phyloP scores from a whole-genome alignment of 2,329 filamentous ascomycete species.

The Dothiorella sarmentorum region DNA sequence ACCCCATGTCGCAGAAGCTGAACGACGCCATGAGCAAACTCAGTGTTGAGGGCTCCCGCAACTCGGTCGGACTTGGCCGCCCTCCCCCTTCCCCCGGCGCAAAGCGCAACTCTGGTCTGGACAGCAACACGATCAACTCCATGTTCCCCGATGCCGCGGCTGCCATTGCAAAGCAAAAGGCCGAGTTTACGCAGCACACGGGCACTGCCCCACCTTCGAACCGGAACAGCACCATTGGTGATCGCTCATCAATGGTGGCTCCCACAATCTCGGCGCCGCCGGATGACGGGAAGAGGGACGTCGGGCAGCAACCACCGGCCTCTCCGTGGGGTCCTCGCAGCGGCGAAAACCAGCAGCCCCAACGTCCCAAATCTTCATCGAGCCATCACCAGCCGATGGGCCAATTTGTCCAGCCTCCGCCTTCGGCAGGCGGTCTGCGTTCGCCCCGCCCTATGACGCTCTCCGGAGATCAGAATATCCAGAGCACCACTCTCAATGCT shows the following conservation, averaged over 20 bases:
- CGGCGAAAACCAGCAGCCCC: slow-evolving; percentile 52
- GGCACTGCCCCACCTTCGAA: slow-evolving; percentile 87
- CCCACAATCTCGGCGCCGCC: slow-evolving; percentile 72
- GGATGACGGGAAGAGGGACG: slow-evolving; percentile 61
- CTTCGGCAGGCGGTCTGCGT: slow-evolving; percentile 66
- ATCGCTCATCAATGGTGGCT: slow-evolving; percentile 69
- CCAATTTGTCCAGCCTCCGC: slow-evolving; percentile 78
- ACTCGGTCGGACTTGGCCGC: slow-evolving; percentile 70
- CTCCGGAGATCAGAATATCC: slow-evolving; percentile 66
- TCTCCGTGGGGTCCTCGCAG: slow-evolving; percentile 73
- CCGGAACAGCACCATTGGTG: slow-evolving; percentile 81
- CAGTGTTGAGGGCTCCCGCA: slow-evolving; percentile 80
- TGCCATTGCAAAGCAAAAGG: slow-evolving; percentile 97
- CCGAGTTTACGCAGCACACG: slow-evolving; percentile 93
- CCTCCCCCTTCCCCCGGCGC: slow-evolving; percentile 72
- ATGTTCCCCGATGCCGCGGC: slow-evolving; percentile 99
- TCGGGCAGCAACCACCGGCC: slow-evolving; percentile 60
- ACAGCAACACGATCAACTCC: slow-evolving; percentile 88
- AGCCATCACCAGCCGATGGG: slow-evolving; percentile 73
- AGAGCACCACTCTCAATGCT: slow-evolving; percentile 76
- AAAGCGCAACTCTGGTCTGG: slow-evolving; percentile 93
- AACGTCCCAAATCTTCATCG: slow-evolving; percentile 73
- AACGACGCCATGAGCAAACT: slow-evolving; percentile 97
- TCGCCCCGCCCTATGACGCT: slow-evolving; percentile 73
- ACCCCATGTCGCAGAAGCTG: slow-evolving; percentile 93